Conservation (phyloP, 2,329 filamentous ascomycete genomes). For the Cordyceps javanica region DNA sequence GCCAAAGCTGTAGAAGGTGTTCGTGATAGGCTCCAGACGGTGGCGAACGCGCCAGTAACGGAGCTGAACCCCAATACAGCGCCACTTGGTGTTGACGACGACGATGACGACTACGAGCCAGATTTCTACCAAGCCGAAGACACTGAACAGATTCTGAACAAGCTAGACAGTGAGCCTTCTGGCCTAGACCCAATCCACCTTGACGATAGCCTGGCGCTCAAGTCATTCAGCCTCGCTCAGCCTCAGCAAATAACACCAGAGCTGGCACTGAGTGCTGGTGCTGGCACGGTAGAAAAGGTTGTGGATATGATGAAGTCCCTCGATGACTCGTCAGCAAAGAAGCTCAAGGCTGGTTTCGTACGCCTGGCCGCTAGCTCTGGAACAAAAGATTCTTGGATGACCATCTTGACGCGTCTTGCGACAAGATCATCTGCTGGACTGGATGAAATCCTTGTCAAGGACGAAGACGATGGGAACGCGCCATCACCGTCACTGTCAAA, state of each 20-base stretch:
- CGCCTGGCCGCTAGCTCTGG: conserved; percentile 78
- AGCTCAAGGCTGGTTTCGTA: conserved; percentile 68
- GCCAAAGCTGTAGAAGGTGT: conserved; percentile 66
- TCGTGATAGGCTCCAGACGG: conserved; percentile 40
- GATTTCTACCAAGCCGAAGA: conserved; percentile 75
- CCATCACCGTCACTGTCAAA: conserved; percentile 49
- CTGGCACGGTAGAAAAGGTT: conserved; percentile 67
- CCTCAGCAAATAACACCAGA: conserved; percentile 68
- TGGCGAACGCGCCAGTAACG: conserved; percentile 39
- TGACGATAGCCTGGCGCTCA: conserved; percentile 53
- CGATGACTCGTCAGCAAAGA: conserved; percentile 58
- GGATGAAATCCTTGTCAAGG: conserved; percentile 52
- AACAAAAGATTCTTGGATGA: conserved; percentile 86
- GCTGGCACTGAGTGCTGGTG: conserved; percentile 66
- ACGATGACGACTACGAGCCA: conserved; percentile 84
- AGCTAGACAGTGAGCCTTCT: conserved; percentile 63
- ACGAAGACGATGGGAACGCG: conserved; percentile 38
- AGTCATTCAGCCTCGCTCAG: conserved; percentile 72
- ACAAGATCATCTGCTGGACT: conserved; percentile 71
- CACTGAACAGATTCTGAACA: conserved; percentile 70
- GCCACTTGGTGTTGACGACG: conserved; percentile 64
- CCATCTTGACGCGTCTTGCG: conserved; percentile 76
- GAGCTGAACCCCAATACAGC: conserved; percentile 52
- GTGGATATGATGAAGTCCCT: conserved; percentile 71
- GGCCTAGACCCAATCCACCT: conserved; percentile 29